These are phyloP conservation scores for Coemansia sp. DNA, from an alignment of 192 early-diverging fungal species.

Conservation along the genomic window DNA sequence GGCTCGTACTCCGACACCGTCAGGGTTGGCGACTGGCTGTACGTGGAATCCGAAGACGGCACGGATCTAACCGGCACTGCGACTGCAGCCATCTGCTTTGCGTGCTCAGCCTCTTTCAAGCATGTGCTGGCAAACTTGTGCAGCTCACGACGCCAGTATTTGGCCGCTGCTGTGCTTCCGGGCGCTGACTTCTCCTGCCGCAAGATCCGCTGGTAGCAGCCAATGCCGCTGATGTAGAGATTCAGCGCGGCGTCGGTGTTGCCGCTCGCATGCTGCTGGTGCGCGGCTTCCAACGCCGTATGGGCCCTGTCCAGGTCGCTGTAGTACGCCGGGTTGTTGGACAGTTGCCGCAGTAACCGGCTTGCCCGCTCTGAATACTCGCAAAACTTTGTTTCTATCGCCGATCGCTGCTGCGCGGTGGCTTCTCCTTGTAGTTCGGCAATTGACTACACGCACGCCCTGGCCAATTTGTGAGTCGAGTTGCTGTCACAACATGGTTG, in stretches of 20 bases:
- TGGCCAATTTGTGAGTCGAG: background rate
- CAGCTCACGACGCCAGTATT: conserved; percentile 32
- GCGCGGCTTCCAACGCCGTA: conserved; percentile 14
- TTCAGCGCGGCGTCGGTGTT: conserved; percentile 11
- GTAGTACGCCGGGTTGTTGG: conserved; percentile 4
- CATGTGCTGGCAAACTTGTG: conserved; percentile 16
- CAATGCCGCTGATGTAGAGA: conserved; percentile 23
- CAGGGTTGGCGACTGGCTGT: background rate
- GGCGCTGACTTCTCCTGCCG: conserved; percentile 8
- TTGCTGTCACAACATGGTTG: too few relatives aligned
- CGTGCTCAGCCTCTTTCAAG: conserved; percentile 27
- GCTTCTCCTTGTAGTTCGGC: conserved; percentile 4
- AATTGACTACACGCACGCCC: conserved; percentile 3
- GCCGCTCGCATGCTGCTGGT: conserved; percentile 4
- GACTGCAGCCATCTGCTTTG: conserved; percentile 7
- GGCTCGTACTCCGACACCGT: background rate
- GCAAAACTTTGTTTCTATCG: conserved; percentile 29
- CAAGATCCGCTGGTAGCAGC: conserved; percentile 31
- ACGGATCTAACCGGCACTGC: too few relatives aligned
- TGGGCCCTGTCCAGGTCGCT: conserved; percentile 14
- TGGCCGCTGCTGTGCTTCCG: background rate
- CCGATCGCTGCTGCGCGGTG: conserved; percentile 1
- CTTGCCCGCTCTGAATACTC: conserved; percentile 35
- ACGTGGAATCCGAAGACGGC: background rate
- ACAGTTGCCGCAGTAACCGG: conserved; percentile 14